Percentiles rank a stretch among this genome's conserved stretches.
phyloP scores from a whole-genome alignment of 2,329 filamentous ascomycete species.

The Dothiorella sarmentorum region DNA sequence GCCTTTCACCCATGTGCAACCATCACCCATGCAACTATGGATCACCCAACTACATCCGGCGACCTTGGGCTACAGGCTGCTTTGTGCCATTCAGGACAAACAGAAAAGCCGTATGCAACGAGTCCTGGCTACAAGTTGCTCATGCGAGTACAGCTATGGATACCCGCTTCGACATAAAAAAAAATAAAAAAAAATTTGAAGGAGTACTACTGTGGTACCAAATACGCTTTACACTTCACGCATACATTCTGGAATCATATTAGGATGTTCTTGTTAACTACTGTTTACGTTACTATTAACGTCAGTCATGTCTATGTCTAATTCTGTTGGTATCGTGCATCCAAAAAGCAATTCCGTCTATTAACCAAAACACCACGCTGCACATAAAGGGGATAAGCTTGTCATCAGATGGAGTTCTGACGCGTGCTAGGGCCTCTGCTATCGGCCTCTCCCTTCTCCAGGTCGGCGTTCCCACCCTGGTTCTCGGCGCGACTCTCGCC shows the following conservation, averaged over 20 bases:
- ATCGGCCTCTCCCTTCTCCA: not conserved
- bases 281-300: no score
- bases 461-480: not conserved
- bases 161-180: no score
- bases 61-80: not conserved
- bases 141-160: no score
- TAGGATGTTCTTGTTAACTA: no score
- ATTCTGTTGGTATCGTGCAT: not conserved
- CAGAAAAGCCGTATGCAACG: not conserved
- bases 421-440: conserved; percentile 1
- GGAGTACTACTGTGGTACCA: no score
- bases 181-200: no score
- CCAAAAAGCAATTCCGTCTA: not conserved
- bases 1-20: no score
- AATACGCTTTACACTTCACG: no score
- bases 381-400: not conserved
- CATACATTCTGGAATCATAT: no score
- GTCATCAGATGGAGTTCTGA: not conserved
- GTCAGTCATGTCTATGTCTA: not conserved
- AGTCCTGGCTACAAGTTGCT: not conserved
- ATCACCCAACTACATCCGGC: not conserved
- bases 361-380: not conserved
- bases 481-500: not conserved
- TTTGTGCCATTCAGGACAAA: not conserved
- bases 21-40: not conserved